phyloP scores from a whole-genome alignment of 768 basidiomycete genomes.

The Panaeolus cyanescens region DNA sequence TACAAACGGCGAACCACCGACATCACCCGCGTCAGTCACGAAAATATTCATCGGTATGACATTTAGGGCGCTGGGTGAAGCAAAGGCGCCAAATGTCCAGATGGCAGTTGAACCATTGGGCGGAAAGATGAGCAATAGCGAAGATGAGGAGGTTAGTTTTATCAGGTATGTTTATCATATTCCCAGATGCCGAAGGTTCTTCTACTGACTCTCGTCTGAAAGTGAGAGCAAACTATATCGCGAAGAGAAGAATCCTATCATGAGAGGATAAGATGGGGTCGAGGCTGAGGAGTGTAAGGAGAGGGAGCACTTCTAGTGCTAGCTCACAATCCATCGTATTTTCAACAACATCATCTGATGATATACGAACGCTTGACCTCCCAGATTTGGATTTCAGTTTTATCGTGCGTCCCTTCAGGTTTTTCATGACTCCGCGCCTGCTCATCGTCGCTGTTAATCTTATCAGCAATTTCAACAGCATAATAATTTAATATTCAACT shows the following conservation, averaged over 20 bases:
- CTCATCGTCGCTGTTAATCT: too few species aligned
- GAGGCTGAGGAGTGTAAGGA: too few species aligned
- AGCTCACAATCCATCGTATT: too few species aligned
- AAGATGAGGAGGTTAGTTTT: conserved; percentile 56
- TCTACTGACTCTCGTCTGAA: conserved; percentile 7
- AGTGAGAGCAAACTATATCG: conserved; percentile 74
- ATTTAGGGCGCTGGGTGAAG: conserved; percentile 70
- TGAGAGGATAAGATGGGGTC: too few species aligned
- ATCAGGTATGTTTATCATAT: conserved; percentile 54
- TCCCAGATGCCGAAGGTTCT: background rate
- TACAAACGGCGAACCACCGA: conserved; percentile 5
- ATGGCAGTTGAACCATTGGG: conserved; percentile 62
- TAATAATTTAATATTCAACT: too few species aligned
- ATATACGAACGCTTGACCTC: too few species aligned
- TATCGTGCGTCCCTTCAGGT: too few species aligned
- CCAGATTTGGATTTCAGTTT: too few species aligned
- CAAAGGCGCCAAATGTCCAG: conserved; percentile 56
- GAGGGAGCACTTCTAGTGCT: too few species aligned
- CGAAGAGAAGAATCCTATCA: conserved; percentile 49
- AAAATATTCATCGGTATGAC: conserved; percentile 56
- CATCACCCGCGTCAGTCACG: conserved; percentile 9
- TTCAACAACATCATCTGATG: too few species aligned
- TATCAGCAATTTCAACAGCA: too few species aligned
- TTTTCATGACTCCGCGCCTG: too few species aligned
- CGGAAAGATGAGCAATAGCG: conserved; percentile 47